phyloP scores from a whole-genome alignment of 352 stramenopile species.

The Globisporangium nagaii region DNA sequence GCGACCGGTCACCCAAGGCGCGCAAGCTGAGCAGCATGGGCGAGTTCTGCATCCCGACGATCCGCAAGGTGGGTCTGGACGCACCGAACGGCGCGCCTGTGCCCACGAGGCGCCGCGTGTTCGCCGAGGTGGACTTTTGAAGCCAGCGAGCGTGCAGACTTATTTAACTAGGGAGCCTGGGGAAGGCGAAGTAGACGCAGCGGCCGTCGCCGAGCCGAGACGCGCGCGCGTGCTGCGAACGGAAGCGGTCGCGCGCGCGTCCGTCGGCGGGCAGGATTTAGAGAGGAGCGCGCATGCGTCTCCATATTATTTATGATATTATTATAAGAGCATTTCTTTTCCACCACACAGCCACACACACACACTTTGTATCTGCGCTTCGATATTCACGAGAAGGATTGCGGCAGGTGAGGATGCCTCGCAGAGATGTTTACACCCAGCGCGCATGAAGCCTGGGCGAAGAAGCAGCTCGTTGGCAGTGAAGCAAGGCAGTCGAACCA shows the following conservation, averaged over 20 bases:
- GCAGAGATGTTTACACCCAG: too few relatives aligned
- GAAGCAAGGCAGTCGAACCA: too few relatives aligned
- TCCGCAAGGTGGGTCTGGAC: conserved; percentile 33
- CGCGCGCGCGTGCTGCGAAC: too few relatives aligned
- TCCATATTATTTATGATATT: conserved; percentile 17
- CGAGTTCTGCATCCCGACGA: conserved; percentile 36
- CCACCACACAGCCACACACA: background rate
- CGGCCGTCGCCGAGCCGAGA: too few relatives aligned
- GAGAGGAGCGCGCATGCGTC: too few relatives aligned
- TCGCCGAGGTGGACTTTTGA: conserved; percentile 72
- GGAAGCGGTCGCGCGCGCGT: background rate
- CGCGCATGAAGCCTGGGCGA: too few relatives aligned
- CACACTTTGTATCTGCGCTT: background rate
- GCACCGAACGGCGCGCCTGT: conserved; percentile 24
- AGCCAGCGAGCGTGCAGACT: background rate
- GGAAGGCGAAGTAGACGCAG: too few relatives aligned
- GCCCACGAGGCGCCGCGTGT: conserved; percentile 54
- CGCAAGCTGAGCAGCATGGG: conserved; percentile 52
- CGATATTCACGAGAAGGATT: background rate
- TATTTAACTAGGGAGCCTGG: conserved; percentile 13
- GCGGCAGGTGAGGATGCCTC: too few relatives aligned
- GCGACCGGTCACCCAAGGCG: conserved; percentile 37
- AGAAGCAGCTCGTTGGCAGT: too few relatives aligned
- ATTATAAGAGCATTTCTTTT: conserved; percentile 6
- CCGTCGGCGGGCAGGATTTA: too few relatives aligned